Percentiles rank a stretch among this genome's conserved stretches.
Evolutionary conservation across 495 filamentous ascomycete species (phyloP).

Genomic region (Trichoderma gamsii): DNA sequence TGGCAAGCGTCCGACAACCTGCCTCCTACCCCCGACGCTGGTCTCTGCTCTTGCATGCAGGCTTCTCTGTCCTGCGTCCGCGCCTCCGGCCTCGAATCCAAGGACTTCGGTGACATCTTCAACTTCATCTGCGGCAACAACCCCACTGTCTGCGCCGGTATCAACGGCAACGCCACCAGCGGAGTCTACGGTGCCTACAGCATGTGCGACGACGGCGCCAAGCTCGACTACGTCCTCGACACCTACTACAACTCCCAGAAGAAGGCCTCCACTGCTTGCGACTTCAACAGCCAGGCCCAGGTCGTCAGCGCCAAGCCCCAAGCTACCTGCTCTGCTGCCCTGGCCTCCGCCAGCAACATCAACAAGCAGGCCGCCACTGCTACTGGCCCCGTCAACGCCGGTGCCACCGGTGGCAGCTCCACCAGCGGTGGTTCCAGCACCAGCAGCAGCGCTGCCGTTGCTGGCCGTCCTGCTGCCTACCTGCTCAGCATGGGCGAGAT

Average conservation of each 20-base stretch:
- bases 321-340: conserved; percentile 27
- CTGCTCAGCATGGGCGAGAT: conserved; percentile 57
- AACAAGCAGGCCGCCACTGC: conserved; percentile 35
- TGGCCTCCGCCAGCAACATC: conserved; percentile 41
- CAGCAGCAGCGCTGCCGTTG: conserved; percentile 29
- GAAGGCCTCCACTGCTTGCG: conserved; percentile 55
- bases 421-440: conserved; percentile 28
- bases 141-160: conserved; percentile 54
- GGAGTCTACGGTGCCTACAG: conserved; percentile 83
- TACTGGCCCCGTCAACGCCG: conserved; percentile 38
- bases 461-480: conserved; percentile 41
- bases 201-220: conserved; percentile 74
- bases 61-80: conserved; percentile 64
- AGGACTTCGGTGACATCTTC: conserved; percentile 62
- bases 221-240: conserved; percentile 78
- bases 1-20: conserved; percentile 70
- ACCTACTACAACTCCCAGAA: conserved; percentile 67
- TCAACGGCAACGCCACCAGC: conserved; percentile 60
- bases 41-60: conserved; percentile 79
- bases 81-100: conserved; percentile 35
- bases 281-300: conserved; percentile 52
- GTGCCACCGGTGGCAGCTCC: conserved; percentile 19
- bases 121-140: conserved; percentile 61
- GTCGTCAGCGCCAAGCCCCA: conserved; percentile 18
- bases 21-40: conserved; percentile 70